These are phyloP conservation scores for Ceratocystis albifundus DNA, from an alignment of 2,329 filamentous ascomycete genomes.

Conservation along the genomic window DNA sequence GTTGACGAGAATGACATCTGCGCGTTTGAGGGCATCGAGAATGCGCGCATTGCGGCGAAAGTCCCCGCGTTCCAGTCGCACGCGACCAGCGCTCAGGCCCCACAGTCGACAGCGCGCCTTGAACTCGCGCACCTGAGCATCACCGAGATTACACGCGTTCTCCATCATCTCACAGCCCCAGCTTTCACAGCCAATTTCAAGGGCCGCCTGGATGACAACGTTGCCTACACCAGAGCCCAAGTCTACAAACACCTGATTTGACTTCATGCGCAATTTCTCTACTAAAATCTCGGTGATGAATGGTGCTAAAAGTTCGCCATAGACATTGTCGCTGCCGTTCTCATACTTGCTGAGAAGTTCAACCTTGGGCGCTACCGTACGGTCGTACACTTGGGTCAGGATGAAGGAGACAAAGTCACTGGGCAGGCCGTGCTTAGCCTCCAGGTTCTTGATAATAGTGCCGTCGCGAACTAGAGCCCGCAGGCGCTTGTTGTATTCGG, in stretches of 20 bases:
- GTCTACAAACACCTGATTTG: slow-evolving; percentile 81
- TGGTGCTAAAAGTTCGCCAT: slow-evolving; percentile 78
- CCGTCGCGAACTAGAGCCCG: slow-evolving; percentile 55
- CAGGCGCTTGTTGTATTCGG: slow-evolving; percentile 66
- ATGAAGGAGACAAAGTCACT: slow-evolving; percentile 67
- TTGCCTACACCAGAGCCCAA: slow-evolving; percentile 94
- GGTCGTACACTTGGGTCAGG: slow-evolving; percentile 76
- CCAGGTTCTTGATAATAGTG: slow-evolving; percentile 59
- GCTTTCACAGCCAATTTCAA: slow-evolving; percentile 86
- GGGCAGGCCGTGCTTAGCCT: slow-evolving; percentile 55
- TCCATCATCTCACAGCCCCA: slow-evolving; percentile 97
- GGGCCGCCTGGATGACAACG: slow-evolving; percentile 82
- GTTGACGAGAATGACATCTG: slow-evolving; percentile 94
- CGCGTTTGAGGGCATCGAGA: slow-evolving; percentile 60
- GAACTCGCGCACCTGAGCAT: slow-evolving; percentile 73
- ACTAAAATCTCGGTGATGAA: slow-evolving; percentile 76
- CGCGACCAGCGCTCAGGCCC: slow-evolving; percentile 69
- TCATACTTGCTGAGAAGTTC: slow-evolving; percentile 75
- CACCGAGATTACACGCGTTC: slow-evolving; percentile 72
- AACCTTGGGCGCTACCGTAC: slow-evolving; percentile 81
- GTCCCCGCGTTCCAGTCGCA: slow-evolving; percentile 71
- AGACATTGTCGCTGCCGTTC: slow-evolving; percentile 84
- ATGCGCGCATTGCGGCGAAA: slow-evolving; percentile 67
- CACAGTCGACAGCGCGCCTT: slow-evolving; percentile 74
- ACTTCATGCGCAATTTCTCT: slow-evolving; percentile 62